phyloP scores from a whole-genome alignment of 257 asterid genomes.

The Petunia axillaris region DNA sequence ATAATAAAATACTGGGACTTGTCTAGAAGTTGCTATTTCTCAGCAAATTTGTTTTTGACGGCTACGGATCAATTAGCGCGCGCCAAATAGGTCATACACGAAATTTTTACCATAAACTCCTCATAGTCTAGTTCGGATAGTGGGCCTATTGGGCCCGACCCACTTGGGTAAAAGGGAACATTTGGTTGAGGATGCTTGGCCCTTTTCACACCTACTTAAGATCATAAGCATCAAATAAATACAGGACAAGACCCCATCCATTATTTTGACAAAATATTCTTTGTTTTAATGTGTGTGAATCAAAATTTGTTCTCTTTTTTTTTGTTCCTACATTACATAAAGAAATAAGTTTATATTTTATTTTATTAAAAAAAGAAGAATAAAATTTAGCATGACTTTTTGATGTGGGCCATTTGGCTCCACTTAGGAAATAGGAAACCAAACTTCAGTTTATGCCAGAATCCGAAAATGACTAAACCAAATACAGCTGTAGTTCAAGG shows the following conservation, averaged over 20 bases:
- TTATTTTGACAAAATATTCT: background rate
- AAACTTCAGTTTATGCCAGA: conserved; percentile 46
- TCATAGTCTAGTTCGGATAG: background rate
- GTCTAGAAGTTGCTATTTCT: no score
- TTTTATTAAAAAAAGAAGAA: conserved; percentile 23
- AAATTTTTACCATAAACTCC: background rate
- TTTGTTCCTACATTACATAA: background rate
- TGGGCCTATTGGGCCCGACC: conserved; percentile 2
- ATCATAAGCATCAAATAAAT: background rate
- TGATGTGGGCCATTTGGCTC: conserved; percentile 38
- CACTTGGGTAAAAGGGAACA: background rate
- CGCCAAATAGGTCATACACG: no score
- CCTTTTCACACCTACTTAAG: background rate
- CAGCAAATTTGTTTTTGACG: no score
- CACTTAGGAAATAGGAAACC: conserved; percentile 45
- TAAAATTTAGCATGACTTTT: conserved; percentile 22
- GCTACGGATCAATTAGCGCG: no score
- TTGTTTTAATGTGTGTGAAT: background rate
- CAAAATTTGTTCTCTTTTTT: conserved; percentile 10
- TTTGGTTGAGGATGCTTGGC: background rate
- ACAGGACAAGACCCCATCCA: background rate
- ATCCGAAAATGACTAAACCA: conserved; percentile 50
- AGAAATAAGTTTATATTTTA: background rate
- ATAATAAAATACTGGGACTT: no score
- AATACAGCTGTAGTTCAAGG: conserved; percentile 30